phyloP scores from a whole-genome alignment of 495 filamentous ascomycete genomes.

The Friedmanniomyces endolithicus region DNA sequence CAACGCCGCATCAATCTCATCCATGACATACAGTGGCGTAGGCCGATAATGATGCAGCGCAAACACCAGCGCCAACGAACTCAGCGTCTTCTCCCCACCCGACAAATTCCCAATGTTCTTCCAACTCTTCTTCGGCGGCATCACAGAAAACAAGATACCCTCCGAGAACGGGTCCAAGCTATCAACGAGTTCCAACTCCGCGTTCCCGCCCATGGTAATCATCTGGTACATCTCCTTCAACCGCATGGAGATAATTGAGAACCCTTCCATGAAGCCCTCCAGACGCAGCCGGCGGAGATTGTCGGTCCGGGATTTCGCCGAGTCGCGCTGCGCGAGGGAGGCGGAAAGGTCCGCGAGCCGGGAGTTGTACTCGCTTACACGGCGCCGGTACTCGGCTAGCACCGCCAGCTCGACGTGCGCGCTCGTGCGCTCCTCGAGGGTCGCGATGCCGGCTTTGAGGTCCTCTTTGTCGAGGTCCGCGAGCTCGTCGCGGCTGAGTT shows the following conservation, averaged over 20 bases:
- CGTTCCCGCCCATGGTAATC: constrained; percentile 99
- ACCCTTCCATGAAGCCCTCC: constrained; percentile 98
- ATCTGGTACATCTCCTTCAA: constrained; percentile 99
- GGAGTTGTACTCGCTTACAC: constrained; percentile 72
- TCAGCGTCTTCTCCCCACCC: constrained; percentile 94
- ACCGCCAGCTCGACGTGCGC: constrained; percentile 84
- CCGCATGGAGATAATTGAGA: constrained; percentile 83
- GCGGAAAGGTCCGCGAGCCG: constrained; percentile 67
- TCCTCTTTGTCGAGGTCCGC: constrained; percentile 80
- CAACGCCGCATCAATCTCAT: constrained; percentile 96
- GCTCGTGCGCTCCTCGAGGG: constrained; percentile 83
- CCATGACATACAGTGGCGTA: constrained; percentile 97
- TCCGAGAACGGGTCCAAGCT: constrained; percentile 92
- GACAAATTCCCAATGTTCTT: constrained; percentile 94
- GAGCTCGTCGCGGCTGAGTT: constrained; percentile 69
- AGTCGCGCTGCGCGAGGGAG: constrained; percentile 64
- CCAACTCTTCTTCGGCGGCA: constrained; percentile 99
- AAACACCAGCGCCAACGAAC: constrained; percentile 87
- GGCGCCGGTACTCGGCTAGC: constrained; percentile 81
- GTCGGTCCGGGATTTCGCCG: constrained; percentile 79
- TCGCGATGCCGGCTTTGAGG: constrained; percentile 77
- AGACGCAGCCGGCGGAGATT: constrained; percentile 78
- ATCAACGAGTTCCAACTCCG: constrained; percentile 92
- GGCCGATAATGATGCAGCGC: constrained; percentile 97
- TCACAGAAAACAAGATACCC: constrained; percentile 90